Percentiles rank a stretch among this genome's conserved stretches.
phyloP scores from a whole-genome alignment of 2,329 filamentous ascomycete genomes.

The Xenosphaeropsis pyriputrescens region DNA sequence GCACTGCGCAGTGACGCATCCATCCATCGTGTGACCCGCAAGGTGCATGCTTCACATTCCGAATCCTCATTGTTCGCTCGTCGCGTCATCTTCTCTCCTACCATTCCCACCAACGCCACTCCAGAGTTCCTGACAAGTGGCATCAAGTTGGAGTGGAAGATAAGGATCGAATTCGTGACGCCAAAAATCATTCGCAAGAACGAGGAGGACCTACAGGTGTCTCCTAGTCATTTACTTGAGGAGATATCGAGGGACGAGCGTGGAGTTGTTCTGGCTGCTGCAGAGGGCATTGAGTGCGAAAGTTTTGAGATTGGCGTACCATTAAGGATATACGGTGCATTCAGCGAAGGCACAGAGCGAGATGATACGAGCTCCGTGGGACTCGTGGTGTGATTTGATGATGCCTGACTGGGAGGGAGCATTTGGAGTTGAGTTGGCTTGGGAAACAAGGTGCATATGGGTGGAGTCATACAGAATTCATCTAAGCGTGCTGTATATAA shows the following conservation, averaged over 20 bases:
- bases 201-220: slow-evolving; percentile 20
- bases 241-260: slow-evolving; percentile 67
- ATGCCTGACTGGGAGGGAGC: not conserved
- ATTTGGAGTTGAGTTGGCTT: too few species aligned
- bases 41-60: slow-evolving; percentile 61
- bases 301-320: slow-evolving; percentile 85
- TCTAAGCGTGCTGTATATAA: too few species aligned
- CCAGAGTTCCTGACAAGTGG: slow-evolving; percentile 89
- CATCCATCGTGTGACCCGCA: slow-evolving; percentile 74
- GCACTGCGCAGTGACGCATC: slow-evolving; percentile 76
- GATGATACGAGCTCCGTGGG: slow-evolving; percentile 10
- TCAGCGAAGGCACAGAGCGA: slow-evolving; percentile 10
- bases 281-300: slow-evolving; percentile 68
- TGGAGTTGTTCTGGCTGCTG: slow-evolving; percentile 61
- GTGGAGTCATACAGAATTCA: too few species aligned
- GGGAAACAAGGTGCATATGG: too few species aligned
- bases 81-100: slow-evolving; percentile 65
- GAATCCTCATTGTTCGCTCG: slow-evolving; percentile 75
- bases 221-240: slow-evolving; percentile 47
- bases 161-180: slow-evolving; percentile 87
- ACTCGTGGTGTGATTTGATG: slow-evolving; percentile 12
- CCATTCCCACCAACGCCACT: slow-evolving; percentile 70
- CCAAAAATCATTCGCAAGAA: slow-evolving; percentile 30
- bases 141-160: slow-evolving; percentile 74
- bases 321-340: slow-evolving; percentile 60